Evolutionary conservation across 73 alveolate species (phyloP).

Genomic region (Uronychia setigera): DNA sequence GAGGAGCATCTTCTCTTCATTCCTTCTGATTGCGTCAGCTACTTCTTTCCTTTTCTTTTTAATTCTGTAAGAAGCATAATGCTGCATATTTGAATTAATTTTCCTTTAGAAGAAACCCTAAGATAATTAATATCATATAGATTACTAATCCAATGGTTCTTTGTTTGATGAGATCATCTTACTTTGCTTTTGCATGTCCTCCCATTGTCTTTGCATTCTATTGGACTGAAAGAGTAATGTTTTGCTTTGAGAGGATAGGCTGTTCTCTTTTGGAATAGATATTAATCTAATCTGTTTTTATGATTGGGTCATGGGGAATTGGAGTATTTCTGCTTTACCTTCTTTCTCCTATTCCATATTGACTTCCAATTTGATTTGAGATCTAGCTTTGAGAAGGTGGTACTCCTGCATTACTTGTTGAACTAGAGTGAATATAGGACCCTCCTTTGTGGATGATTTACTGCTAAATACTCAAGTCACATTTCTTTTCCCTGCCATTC

Average conservation of each 20-base stretch:
- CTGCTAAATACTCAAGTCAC: too few relatives aligned
- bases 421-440: too few relatives aligned
- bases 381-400: too few relatives aligned
- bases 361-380: too few relatives aligned
- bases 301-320: background rate
- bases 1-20: background rate
- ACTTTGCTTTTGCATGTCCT: background rate
- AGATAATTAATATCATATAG: background rate
- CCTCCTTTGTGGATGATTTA: too few relatives aligned
- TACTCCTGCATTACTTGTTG: too few relatives aligned
- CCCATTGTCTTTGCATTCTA: background rate
- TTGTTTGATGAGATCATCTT: background rate
- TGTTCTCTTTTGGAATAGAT: background rate
- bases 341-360: background rate
- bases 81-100: background rate
- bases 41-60: background rate
- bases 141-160: background rate
- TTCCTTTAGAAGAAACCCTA: background rate
- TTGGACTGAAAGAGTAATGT: background rate
- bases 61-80: background rate
- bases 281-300: background rate
- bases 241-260: background rate
- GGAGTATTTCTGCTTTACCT: background rate
- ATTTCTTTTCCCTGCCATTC: too few relatives aligned
- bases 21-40: background rate